A percentile compares a stretch with the other conserved stretches of the same genome.
phyloP scores from a whole-genome alignment of 2,329 filamentous ascomycete genomes.

The Monilinia vaccinii-corymbosi region DNA sequence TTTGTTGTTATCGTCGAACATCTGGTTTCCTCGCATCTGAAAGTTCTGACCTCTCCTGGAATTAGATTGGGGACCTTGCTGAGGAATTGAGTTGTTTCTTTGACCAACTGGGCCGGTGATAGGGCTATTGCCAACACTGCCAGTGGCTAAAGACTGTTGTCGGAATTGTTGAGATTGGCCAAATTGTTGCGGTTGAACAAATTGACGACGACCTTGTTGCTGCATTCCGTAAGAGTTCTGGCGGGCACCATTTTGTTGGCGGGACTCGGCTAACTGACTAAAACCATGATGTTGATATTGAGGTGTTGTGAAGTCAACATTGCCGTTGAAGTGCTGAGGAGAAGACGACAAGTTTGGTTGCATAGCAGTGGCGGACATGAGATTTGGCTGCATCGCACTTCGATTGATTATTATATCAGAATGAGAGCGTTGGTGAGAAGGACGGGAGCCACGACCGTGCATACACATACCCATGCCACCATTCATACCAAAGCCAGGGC shows the following conservation, averaged over 20 bases:
- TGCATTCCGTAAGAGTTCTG: not conserved
- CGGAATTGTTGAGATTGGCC: not conserved
- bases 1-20: not conserved
- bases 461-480: not conserved
- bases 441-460: not conserved
- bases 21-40: constrained; percentile 1
- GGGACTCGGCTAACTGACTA: not conserved
- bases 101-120: not conserved
- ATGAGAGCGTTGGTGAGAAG: constrained; percentile 25
- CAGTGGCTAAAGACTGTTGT: not conserved
- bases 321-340: not conserved
- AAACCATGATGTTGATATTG: constrained; percentile 1
- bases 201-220: not conserved
- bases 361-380: not conserved
- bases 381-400: not conserved
- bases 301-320: not conserved
- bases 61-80: not conserved
- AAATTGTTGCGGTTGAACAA: not conserved
- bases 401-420: constrained; percentile 19
- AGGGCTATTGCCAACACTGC: not conserved
- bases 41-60: not conserved
- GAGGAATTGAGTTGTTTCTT: not conserved
- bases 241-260: not conserved
- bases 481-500: not conserved
- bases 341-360: not conserved